phyloP scores from a whole-genome alignment of 352 stramenopile species.

The Phytophthora tubulina region DNA sequence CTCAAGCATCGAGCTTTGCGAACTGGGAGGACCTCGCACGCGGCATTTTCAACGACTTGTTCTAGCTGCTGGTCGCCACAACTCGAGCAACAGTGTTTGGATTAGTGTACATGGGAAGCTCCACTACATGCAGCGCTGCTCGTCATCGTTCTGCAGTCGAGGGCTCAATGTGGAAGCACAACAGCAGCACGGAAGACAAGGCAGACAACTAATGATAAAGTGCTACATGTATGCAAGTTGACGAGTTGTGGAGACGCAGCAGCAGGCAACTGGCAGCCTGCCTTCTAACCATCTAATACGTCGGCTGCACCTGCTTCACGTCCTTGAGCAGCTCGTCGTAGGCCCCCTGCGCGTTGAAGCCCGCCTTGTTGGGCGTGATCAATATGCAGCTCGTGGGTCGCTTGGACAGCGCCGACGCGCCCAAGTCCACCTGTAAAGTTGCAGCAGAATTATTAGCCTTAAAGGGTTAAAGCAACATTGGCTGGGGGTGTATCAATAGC shows the following conservation, averaged over 20 bases:
- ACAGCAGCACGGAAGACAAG: constrained; percentile 27
- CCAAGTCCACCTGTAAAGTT: constrained; percentile 84
- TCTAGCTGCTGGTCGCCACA: constrained; percentile 25
- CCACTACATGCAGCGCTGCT: constrained; percentile 11
- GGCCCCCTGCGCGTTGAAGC: constrained; percentile 89
- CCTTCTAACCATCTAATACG: constrained; percentile 72
- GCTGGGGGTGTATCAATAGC: background rate
- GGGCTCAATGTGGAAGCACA: constrained; percentile 32
- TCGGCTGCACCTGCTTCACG: constrained; percentile 89
- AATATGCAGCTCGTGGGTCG: constrained; percentile 98
- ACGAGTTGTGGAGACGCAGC: constrained; percentile 17
- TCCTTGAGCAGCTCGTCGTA: constrained; percentile 93
- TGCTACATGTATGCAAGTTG: constrained; percentile 54
- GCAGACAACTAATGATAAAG: constrained; percentile 41
- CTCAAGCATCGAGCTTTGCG: constrained; percentile 39
- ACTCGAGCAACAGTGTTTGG: constrained; percentile 1
- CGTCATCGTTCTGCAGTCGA: constrained; percentile 28
- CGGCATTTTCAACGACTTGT: constrained; percentile 72
- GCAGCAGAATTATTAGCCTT: constrained; percentile 18
- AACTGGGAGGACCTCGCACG: constrained; percentile 75
- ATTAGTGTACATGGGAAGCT: constrained; percentile 11
- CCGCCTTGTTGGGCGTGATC: constrained; percentile 94
- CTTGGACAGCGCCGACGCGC: constrained; percentile 97
- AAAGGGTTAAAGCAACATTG: background rate
- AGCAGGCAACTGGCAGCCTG: constrained; percentile 9